Evolutionary conservation across 2,329 filamentous ascomycete genomes (phyloP), one percentile per base, ranked within the genome.

Genomic region (Alternaria hordeiaustralica): DNA sequence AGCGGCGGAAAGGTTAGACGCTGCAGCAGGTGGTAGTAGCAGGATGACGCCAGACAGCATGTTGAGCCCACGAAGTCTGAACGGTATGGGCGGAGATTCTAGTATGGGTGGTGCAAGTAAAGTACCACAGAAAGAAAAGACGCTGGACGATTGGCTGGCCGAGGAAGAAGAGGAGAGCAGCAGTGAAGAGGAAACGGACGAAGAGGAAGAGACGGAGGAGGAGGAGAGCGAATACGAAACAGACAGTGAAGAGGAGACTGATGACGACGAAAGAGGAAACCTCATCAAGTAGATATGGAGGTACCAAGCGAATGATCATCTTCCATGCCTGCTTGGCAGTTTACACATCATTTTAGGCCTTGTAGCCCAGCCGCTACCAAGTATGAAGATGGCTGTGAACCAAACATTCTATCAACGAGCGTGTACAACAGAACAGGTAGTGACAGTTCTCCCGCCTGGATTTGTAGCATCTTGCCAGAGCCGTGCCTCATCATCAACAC

Each of bases 101-200:
- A 60, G 63, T 25, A 21, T 61, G n/a, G 61, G 64, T 23, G 58
- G 54, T 28, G 69, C 36, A 15, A 58, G 55, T 33, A 74, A 68
- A 55, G 63, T 63, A 30, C 71, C 60, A 44, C 65, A 66, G 53
- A 89, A 89, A 55, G 88, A 88, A 44, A 97, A 97, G 86, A 93
- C 90, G 20, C 82, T 99, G 66, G 94, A 98, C 82, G 93, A 97
- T 78, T 98, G 96, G 94, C 84, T 98, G 60, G 93, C 90, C 5
- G 85, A 87, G 21, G 68, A 70, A 20, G 93, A 90, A 7, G 85
- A 86, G 23, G 68, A 70, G 18, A 85, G 84, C 2, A 85, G 85
- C 7, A 84, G 85, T 6, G 86, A 86, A 26, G 71, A 75, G 55
- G 81, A 82, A 2, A 81, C 82, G 28, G 85, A 87, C n/a, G 82